phyloP scores from a whole-genome alignment of 495 filamentous ascomycete genomes.

The Astrocystis sublimbata region DNA sequence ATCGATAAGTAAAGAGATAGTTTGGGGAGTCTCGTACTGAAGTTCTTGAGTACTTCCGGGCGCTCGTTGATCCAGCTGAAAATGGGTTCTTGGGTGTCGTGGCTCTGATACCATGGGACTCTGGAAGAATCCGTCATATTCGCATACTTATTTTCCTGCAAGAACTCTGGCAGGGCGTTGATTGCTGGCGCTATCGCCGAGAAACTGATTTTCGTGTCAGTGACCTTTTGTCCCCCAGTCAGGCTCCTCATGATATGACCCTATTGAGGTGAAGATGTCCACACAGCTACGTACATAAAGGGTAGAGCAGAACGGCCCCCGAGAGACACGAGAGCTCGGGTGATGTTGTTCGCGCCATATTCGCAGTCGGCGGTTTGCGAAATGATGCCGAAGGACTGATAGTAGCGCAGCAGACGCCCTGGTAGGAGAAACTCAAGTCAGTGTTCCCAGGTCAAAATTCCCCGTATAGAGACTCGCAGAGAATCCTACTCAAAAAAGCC shows the following conservation, averaged over 20 bases:
- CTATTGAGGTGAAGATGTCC: neutral
- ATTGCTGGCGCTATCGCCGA: slow-evolving; percentile 32
- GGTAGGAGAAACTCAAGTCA: neutral
- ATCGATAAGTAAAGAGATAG: no score
- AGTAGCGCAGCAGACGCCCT: slow-evolving; percentile 48
- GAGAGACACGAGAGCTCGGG: slow-evolving; percentile 31
- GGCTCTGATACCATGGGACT: slow-evolving; percentile 24
- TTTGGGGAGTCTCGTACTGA: neutral
- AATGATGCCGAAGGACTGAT: slow-evolving; percentile 41
- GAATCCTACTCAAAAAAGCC: slow-evolving; percentile 35
- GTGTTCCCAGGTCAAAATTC: neutral
- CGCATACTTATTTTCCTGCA: slow-evolving; percentile 18
- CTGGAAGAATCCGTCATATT: slow-evolving; percentile 10
- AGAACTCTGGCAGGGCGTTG: slow-evolving; percentile 36
- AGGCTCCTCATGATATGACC: neutral
- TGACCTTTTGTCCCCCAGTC: neutral
- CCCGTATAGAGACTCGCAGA: neutral
- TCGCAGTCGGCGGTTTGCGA: slow-evolving; percentile 35
- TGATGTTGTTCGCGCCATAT: slow-evolving; percentile 40
- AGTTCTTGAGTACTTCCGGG: slow-evolving; percentile 18
- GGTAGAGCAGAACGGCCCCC: slow-evolving; percentile 33
- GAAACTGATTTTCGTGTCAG: slow-evolving; percentile 31
- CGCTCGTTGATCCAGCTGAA: slow-evolving; percentile 36
- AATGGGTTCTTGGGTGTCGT: slow-evolving; percentile 7
- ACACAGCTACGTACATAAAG: slow-evolving; percentile 9